Evolutionary conservation across 2,329 filamentous ascomycete species (phyloP).

Genomic region (Alternaria viburni): DNA sequence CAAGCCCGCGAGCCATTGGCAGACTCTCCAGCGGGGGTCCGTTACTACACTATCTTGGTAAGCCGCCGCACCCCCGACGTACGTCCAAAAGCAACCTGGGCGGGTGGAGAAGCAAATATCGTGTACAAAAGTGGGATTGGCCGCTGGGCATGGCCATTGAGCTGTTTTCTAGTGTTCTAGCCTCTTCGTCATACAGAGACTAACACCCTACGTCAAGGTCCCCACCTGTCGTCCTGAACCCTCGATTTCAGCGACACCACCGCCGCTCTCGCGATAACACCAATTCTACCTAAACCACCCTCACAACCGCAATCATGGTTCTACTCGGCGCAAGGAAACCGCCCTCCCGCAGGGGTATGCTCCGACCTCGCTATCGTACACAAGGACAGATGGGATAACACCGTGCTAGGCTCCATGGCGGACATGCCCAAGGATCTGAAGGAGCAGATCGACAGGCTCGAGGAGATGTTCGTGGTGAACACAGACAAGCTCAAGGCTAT

Average conservation of each 20-base stretch:
- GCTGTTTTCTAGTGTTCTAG: conserved; percentile 1
- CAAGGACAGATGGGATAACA: conserved; percentile 27
- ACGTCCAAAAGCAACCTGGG: conserved; percentile 24
- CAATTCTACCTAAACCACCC: not conserved
- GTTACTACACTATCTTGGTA: conserved; percentile 25
- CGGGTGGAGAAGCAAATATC: conserved; percentile 17
- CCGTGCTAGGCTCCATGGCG: conserved; percentile 76
- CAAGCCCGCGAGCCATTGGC: conserved; percentile 13
- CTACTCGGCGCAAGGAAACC: conserved; percentile 69
- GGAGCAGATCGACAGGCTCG: conserved; percentile 80
- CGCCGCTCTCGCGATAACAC: conserved; percentile 2
- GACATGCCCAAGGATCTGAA: conserved; percentile 87
- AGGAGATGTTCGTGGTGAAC: conserved; percentile 82
- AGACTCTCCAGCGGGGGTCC: conserved; percentile 10
- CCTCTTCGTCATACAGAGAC: conserved; percentile 1
- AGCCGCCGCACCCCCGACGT: conserved; percentile 10
- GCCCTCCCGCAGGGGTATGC: conserved; percentile 77
- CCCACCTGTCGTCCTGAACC: conserved; percentile 6
- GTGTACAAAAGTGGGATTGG: conserved; percentile 11
- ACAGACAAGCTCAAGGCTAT: conserved; percentile 84
- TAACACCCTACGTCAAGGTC: conserved; percentile 9
- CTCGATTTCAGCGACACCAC: not conserved
- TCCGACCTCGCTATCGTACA: conserved; percentile 4
- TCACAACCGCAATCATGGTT: conserved; percentile 61
- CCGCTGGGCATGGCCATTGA: conserved; percentile 14